Evolutionary conservation across 1,284 basidiomycete species (phyloP).

Genomic region (Abortiporus biennis): DNA sequence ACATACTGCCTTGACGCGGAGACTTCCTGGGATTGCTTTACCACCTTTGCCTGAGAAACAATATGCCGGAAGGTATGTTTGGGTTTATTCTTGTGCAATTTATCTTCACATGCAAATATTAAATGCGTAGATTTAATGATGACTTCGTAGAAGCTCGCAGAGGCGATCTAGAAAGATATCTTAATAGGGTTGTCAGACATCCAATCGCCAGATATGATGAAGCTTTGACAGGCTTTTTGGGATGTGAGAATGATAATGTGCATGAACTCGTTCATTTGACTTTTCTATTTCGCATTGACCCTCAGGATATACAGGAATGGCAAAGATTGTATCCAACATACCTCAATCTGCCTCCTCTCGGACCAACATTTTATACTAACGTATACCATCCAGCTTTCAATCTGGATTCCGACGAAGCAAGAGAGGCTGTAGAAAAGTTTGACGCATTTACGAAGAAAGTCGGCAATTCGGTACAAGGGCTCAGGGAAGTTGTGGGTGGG

Average conservation of each 20-base stretch:
- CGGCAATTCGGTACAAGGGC: conserved; percentile 59
- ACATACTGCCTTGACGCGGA: conserved; percentile 58
- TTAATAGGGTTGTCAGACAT: conserved; percentile 68
- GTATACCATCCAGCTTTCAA: conserved; percentile 85
- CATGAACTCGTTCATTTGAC: conserved; percentile 16
- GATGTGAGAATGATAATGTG: conserved; percentile 67
- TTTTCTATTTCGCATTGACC: neutral
- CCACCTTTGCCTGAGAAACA: conserved; percentile 82
- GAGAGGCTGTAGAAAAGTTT: conserved; percentile 53
- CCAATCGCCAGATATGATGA: conserved; percentile 75
- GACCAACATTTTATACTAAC: conserved; percentile 68
- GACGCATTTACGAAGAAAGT: conserved; percentile 58
- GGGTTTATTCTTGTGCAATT: no score
- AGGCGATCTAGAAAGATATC: conserved; percentile 75
- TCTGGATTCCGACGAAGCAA: conserved; percentile 64
- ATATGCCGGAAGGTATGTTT: conserved; percentile 72
- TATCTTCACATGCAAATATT: no score
- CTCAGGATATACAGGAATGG: conserved; percentile 55
- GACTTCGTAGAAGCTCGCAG: conserved; percentile 80
- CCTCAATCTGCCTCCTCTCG: conserved; percentile 53
- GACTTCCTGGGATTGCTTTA: conserved; percentile 70
- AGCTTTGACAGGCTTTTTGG: conserved; percentile 75
- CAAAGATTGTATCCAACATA: conserved; percentile 56
- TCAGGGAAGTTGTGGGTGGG: no score
- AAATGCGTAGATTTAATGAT: conserved; percentile 70